Evolutionary conservation across 345 rosid genomes (phyloP).

Genomic region (Citrus reticulata): DNA sequence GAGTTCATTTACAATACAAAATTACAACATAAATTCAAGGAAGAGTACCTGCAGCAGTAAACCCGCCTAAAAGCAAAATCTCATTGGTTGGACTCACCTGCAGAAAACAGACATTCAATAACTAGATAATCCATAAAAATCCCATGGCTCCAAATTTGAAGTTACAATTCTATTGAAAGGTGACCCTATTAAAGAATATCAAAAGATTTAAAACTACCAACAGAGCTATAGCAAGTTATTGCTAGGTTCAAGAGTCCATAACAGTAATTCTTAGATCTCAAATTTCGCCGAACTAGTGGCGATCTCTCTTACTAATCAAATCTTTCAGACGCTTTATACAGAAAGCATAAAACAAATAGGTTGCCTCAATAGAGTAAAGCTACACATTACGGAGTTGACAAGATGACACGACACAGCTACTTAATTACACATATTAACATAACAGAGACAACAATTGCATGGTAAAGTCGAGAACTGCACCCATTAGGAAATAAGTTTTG

Average conservation of each 20-base stretch:
- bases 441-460: background rate
- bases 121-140: background rate
- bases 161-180: background rate
- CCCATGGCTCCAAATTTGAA: background rate
- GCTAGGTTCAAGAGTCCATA: background rate
- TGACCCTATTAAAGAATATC: background rate
- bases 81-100: slow-evolving; percentile 81
- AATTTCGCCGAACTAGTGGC: background rate
- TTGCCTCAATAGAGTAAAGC: background rate
- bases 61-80: slow-evolving; percentile 76
- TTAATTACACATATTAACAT: background rate
- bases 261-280: background rate
- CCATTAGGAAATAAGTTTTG: too few species aligned
- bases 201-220: background rate
- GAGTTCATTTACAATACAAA: background rate
- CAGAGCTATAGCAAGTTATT: background rate
- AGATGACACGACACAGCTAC: background rate
- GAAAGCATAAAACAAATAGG: too few species aligned
- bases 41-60: slow-evolving; percentile 69
- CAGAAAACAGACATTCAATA: background rate
- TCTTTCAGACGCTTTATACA: too few species aligned
- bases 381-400: background rate
- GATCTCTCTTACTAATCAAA: background rate
- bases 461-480: background rate
- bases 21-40: background rate